A percentile compares a stretch with the other conserved stretches of the same genome.
These are phyloP conservation scores for Hemileccinum hortonii DNA, from an alignment of 1,284 basidiomycete species.

Conservation along the genomic window DNA sequence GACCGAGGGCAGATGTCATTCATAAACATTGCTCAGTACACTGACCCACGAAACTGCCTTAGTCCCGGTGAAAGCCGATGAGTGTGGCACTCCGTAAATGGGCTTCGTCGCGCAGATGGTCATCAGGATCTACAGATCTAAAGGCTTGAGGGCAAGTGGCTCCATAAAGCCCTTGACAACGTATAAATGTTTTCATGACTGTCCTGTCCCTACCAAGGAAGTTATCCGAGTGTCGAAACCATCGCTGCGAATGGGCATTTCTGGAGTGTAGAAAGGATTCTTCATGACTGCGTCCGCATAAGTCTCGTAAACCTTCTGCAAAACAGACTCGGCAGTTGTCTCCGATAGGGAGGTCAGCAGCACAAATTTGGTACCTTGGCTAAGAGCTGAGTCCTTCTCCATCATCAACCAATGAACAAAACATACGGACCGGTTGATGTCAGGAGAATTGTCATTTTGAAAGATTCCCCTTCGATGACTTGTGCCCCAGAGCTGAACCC, in stretches of 20 bases:
- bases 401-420: background rate
- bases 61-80: too few relatives aligned
- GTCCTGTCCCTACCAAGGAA: slow-evolving; percentile 53
- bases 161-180: background rate
- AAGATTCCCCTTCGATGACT: slow-evolving; percentile 91
- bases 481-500: slow-evolving; percentile 85
- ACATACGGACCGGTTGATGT: slow-evolving; percentile 83
- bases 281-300: slow-evolving; percentile 98
- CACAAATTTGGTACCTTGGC: slow-evolving; percentile 94
- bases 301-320: slow-evolving; percentile 85
- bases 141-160: background rate
- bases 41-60: background rate
- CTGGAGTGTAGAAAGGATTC: slow-evolving; percentile 97
- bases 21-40: background rate
- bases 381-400: slow-evolving; percentile 2
- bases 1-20: background rate
- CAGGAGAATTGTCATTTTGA: slow-evolving; percentile 86
- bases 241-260: slow-evolving; percentile 96
- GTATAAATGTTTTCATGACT: slow-evolving; percentile 19
- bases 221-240: slow-evolving; percentile 80
- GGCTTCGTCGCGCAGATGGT: background rate
- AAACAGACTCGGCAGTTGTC: slow-evolving; percentile 65
- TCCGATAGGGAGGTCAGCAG: slow-evolving; percentile 82
- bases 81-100: background rate
- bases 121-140: background rate